phyloP scores from a whole-genome alignment of 345 rosid species.

The Odontarrhena argentea region DNA sequence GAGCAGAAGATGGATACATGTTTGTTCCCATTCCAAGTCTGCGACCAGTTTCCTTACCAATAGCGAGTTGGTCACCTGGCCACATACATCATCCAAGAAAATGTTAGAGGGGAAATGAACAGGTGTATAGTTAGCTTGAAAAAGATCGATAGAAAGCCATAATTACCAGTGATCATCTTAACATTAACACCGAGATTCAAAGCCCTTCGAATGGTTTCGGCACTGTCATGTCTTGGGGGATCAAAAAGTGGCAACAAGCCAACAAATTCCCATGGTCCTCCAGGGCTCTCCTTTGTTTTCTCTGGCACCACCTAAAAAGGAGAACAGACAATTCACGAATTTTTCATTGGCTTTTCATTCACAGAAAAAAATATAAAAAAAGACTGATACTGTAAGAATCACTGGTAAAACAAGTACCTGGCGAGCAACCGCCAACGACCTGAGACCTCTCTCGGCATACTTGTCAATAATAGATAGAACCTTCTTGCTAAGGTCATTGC shows the following conservation, averaged over 20 bases:
- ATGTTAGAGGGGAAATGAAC: slow-evolving; percentile 2
- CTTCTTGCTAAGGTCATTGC: slow-evolving; percentile 75
- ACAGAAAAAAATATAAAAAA: not conserved
- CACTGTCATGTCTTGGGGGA: slow-evolving; percentile 99
- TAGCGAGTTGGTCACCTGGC: slow-evolving; percentile 95
- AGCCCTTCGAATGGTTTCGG: slow-evolving; percentile 95
- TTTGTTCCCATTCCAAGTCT: slow-evolving; percentile 99
- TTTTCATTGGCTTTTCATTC: not conserved
- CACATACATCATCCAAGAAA: slow-evolving; percentile 16
- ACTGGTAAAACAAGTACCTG: slow-evolving; percentile 52
- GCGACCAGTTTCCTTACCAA: slow-evolving; percentile 94
- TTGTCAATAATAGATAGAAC: slow-evolving; percentile 82
- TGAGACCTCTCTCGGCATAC: slow-evolving; percentile 95
- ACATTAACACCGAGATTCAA: slow-evolving; percentile 94
- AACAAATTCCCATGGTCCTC: slow-evolving; percentile 87
- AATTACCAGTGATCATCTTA: slow-evolving; percentile 92
- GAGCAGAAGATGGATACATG: slow-evolving; percentile 95
- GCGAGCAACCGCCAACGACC: slow-evolving; percentile 91
- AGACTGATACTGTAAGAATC: slow-evolving; percentile 20
- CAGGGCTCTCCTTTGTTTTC: slow-evolving; percentile 73
- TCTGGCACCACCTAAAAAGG: slow-evolving; percentile 75
- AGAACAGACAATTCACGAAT: slow-evolving; percentile 1
- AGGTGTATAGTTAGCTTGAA: not conserved
- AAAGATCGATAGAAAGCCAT: not conserved
- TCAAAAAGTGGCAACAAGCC: slow-evolving; percentile 95